These are phyloP conservation scores for Cotoneaster glaucophyllus DNA, from an alignment of 306 rosid species.

Conservation along the genomic window DNA sequence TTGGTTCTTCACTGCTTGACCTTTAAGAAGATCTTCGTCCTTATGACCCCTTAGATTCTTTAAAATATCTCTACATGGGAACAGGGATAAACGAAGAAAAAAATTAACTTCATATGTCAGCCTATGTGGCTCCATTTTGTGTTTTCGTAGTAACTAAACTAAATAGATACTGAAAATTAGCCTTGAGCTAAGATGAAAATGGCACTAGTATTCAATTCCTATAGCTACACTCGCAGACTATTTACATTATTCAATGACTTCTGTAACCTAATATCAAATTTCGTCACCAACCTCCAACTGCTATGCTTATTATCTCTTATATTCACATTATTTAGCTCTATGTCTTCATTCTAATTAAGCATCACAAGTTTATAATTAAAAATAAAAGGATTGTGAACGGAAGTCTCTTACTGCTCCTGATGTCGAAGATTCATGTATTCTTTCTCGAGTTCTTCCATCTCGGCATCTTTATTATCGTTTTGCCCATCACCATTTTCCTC, in stretches of 20 bases:
- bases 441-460: conserved; percentile 74
- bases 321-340: no score
- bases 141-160: background rate
- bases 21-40: conserved; percentile 81
- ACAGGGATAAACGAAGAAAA: background rate
- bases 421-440: conserved; percentile 57
- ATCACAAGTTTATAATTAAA: background rate
- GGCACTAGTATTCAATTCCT: no score
- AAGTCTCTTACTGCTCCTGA: conserved; percentile 59
- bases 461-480: conserved; percentile 31
- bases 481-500: conserved; percentile 20
- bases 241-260: no score
- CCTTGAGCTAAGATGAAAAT: background rate
- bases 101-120: background rate
- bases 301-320: no score
- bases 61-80: conserved; percentile 48
- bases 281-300: background rate
- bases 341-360: no score
- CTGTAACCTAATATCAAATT: no score
- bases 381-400: background rate
- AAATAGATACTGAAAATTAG: background rate
- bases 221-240: no score
- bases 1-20: conserved; percentile 37
- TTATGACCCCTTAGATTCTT: no score
- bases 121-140: background rate